Base-by-base conservation (phyloP, 1,284 basidiomycete genomes). In the Microbotryum scabiosae region DNA sequence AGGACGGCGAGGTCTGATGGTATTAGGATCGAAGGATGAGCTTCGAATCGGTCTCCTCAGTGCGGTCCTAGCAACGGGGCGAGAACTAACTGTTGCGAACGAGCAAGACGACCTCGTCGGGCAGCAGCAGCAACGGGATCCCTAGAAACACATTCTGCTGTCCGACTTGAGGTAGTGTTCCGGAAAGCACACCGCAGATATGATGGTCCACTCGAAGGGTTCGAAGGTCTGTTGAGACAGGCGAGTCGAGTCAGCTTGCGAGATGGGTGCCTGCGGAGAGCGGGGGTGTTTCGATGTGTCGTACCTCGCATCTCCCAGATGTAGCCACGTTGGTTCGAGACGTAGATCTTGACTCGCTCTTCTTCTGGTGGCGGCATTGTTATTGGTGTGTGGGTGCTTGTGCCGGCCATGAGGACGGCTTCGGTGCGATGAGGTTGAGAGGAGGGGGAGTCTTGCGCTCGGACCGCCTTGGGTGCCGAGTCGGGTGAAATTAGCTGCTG, bases 91-190 rank as follows among this genome's bases (percentile, higher is more conserved):
- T 83, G 67, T 87, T 85, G 62, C 87, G 81, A 4, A 97, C 82
- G 4, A 98, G 82, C 28, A 91, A 79, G 3, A 88, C 88, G 3
- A 88, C 90, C 74, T 98, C 96, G 74, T 99, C 96, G 0, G 89
- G 87, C 75, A 92, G 82, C 1, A 98, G 78, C 21, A 90, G 79
- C 3, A 97, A 78, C 1, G 96, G 96, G 20, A 91, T 76, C 16
- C 96, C 96, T 20, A 98, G 80, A 73, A 98, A 98, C 2, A 90
- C 84, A 76, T 99, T 99, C 76, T 99, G 96, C 73, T 97, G 94
- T 5, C 90, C 86, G 0, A 97, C 81, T 72, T 93, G 88, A 3
- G 96, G 93, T 23, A 99, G 81, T 0, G 96, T 97, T 0, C 96
- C 96, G 1, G 82, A 82, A 48, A 97, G 77, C 54, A 91, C 79